These are phyloP conservation scores for Lyophyllum shimeji DNA, from an alignment of 768 basidiomycete genomes.

Conservation along the genomic window DNA sequence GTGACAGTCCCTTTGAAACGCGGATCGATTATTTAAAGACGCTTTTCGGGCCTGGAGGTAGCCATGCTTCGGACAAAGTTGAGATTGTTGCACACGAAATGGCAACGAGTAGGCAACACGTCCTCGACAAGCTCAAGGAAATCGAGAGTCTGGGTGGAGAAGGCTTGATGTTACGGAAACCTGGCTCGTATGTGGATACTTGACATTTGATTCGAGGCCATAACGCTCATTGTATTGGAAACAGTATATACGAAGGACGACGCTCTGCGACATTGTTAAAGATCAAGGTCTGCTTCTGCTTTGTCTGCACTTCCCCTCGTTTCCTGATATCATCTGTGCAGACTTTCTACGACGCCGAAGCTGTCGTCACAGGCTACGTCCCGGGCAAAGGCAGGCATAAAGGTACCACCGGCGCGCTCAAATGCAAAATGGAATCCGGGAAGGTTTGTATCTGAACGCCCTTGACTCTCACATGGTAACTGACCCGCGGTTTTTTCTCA, in stretches of 20 bases:
- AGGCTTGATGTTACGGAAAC: slow-evolving; percentile 56
- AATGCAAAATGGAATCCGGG: slow-evolving; percentile 59
- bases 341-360: slow-evolving; percentile 64
- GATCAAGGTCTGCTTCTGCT: slow-evolving; percentile 40
- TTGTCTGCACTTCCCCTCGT: neutral
- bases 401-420: slow-evolving; percentile 48
- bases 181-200: slow-evolving; percentile 40
- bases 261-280: slow-evolving; percentile 52
- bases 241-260: slow-evolving; percentile 48
- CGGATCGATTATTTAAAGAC: slow-evolving; percentile 43
- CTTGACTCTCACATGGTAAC: neutral
- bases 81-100: slow-evolving; percentile 47
- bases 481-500: slow-evolving; percentile 16
- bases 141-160: slow-evolving; percentile 56
- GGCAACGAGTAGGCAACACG: slow-evolving; percentile 46
- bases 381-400: slow-evolving; percentile 51
- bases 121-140: slow-evolving; percentile 53
- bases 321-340: slow-evolving; percentile 9
- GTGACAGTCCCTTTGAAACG: slow-evolving; percentile 48
- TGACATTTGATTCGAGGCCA: neutral
- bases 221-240: neutral
- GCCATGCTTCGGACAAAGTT: slow-evolving; percentile 41
- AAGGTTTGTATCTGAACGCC: slow-evolving; percentile 38
- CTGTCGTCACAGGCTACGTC: slow-evolving; percentile 56
- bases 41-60: slow-evolving; percentile 47